A percentile compares a stretch with the other conserved stretches of the same genome.
Evolutionary conservation across 2,329 filamentous ascomycete genomes (phyloP).

Genomic region (Polytolypa hystricis): DNA sequence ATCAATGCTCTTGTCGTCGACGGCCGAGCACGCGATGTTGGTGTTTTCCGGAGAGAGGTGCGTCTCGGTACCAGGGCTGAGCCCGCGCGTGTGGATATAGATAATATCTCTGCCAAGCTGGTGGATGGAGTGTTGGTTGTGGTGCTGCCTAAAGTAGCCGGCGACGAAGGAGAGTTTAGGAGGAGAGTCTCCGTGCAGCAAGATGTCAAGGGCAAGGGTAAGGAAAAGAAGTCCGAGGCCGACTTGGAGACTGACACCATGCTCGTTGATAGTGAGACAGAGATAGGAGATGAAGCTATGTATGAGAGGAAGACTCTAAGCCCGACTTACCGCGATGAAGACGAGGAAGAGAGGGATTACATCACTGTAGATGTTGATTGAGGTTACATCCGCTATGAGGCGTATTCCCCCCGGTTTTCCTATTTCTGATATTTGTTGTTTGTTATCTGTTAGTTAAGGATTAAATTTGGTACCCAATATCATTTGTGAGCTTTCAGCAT

Average conservation of each 20-base stretch:
- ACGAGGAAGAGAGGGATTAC: conserved; percentile 34
- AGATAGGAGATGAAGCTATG: conserved; percentile 5
- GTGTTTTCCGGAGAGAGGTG: conserved; percentile 62
- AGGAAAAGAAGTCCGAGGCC: conserved; percentile 14
- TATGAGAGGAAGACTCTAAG: conserved; percentile 10
- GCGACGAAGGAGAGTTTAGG: conserved; percentile 29
- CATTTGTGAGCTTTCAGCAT: too few species aligned
- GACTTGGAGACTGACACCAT: conserved; percentile 14
- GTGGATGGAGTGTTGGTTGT: conserved; percentile 67
- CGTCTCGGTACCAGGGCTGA: conserved; percentile 42
- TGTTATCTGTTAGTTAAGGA: too few species aligned
- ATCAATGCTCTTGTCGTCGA: conserved; percentile 51
- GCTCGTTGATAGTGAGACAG: conserved; percentile 18
- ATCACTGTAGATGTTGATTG: conserved; percentile 50
- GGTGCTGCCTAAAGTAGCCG: conserved; percentile 63
- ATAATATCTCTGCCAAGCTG: conserved; percentile 61
- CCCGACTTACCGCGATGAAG: conserved; percentile 6
- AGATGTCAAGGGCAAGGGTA: conserved; percentile 8
- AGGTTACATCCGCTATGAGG: too few species aligned
- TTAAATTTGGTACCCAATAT: too few species aligned
- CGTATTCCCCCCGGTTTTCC: too few species aligned
- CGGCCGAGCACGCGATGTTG: conserved; percentile 65
- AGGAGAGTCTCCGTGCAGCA: conserved; percentile 38
- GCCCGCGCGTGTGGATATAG: conserved; percentile 53
- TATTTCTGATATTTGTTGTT: too few species aligned